Evolutionary conservation across 2,329 filamentous ascomycete species (phyloP).

Genomic region (Talaromyces sp.): DNA sequence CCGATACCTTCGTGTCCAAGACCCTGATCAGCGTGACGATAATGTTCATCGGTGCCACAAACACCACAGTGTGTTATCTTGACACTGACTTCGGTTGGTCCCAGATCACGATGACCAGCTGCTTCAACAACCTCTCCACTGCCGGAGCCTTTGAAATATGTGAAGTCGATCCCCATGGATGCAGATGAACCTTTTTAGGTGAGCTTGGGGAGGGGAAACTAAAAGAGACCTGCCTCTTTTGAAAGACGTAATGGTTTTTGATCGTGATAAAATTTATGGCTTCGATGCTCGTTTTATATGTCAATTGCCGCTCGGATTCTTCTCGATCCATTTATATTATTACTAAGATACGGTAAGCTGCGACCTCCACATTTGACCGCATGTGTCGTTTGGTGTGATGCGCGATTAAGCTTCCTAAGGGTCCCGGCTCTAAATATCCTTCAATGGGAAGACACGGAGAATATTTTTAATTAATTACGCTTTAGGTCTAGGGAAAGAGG

Average conservation of each 20-base stretch:
- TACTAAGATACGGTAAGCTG: neutral
- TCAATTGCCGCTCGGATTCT: neutral
- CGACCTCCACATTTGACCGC: neutral
- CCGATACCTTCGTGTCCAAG: conserved; percentile 42
- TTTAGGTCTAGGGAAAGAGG: too few species aligned
- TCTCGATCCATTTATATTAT: too few species aligned
- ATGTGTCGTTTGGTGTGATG: neutral
- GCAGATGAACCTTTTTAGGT: neutral
- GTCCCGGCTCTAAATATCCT: neutral
- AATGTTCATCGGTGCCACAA: conserved; percentile 58
- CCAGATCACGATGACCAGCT: neutral
- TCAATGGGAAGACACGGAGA: neutral
- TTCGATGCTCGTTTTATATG: neutral
- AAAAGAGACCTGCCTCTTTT: neutral
- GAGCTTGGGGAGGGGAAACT: neutral
- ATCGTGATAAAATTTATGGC: neutral
- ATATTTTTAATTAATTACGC: too few species aligned
- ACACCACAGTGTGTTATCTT: conserved; percentile 64
- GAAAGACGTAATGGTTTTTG: neutral
- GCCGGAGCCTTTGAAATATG: neutral
- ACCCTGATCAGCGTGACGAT: conserved; percentile 29
- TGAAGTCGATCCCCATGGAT: neutral
- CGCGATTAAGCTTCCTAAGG: neutral
- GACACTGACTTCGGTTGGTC: conserved; percentile 51
- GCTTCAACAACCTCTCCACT: neutral